Evolutionary conservation across 495 filamentous ascomycete genomes (phyloP).

Genomic region (Penicillium goetzii): DNA sequence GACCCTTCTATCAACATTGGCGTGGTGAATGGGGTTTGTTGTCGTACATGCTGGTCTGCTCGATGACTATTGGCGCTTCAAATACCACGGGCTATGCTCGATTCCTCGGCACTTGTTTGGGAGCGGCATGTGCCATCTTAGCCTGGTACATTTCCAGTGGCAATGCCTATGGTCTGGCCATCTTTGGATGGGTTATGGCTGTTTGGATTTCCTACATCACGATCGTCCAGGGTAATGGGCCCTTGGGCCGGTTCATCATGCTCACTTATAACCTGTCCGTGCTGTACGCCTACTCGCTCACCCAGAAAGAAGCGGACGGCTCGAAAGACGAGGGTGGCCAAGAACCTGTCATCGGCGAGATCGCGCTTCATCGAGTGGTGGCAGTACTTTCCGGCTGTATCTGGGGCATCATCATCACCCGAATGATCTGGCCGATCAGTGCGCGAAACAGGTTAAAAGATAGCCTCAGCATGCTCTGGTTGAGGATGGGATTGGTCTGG

Average conservation of each 20-base stretch:
- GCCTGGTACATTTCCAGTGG: slow-evolving; percentile 76
- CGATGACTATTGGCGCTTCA: slow-evolving; percentile 93
- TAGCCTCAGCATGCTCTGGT: slow-evolving; percentile 81
- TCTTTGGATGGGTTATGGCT: slow-evolving; percentile 79
- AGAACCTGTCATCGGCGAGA: slow-evolving; percentile 81
- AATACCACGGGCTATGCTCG: slow-evolving; percentile 88
- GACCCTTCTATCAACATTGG: slow-evolving; percentile 85
- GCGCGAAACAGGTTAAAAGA: slow-evolving; percentile 84
- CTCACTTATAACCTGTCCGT: slow-evolving; percentile 97
- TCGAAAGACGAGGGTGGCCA: slow-evolving; percentile 84
- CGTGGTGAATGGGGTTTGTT: slow-evolving; percentile 95
- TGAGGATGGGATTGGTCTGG: slow-evolving; percentile 96
- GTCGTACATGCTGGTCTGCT: slow-evolving; percentile 97
- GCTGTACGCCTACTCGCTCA: slow-evolving; percentile 89
- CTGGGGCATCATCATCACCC: slow-evolving; percentile 91
- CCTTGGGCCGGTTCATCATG: slow-evolving; percentile 89
- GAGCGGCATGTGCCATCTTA: slow-evolving; percentile 72
- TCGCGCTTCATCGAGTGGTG: slow-evolving; percentile 85
- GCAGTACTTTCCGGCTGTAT: slow-evolving; percentile 86
- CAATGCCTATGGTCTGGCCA: slow-evolving; percentile 71
- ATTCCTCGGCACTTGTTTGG: slow-evolving; percentile 85
- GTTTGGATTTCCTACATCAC: slow-evolving; percentile 88
- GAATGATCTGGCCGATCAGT: slow-evolving; percentile 90
- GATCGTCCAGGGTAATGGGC: slow-evolving; percentile 77
- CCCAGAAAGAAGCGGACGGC: slow-evolving; percentile 68